Conservation (phyloP, 2,329 filamentous ascomycete species). For the Nothomitra cinnamomea region DNA sequence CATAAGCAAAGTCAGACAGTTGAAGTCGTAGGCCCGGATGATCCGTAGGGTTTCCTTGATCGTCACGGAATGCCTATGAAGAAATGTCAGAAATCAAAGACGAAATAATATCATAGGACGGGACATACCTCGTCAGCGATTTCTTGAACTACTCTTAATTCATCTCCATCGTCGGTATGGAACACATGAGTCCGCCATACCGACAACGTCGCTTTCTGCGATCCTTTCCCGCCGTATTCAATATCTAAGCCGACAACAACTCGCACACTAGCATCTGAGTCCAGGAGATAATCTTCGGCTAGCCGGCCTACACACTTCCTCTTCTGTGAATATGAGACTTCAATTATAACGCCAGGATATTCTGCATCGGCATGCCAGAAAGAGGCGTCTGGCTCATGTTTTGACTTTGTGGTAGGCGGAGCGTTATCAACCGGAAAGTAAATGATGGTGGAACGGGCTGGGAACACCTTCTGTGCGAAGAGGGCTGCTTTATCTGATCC, state of each 20-base stretch:
- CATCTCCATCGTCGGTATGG: conserved; percentile 6
- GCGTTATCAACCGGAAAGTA: conserved; percentile 6
- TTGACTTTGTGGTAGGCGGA: conserved; percentile 7
- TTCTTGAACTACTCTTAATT: conserved; percentile 9
- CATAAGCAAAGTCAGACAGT: conserved; percentile 15
- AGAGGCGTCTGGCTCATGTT: conserved; percentile 13
- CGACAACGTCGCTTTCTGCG: conserved; percentile 10
- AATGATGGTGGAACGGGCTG: background rate
- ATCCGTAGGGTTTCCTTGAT: conserved; percentile 12
- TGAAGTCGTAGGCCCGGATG: conserved; percentile 11
- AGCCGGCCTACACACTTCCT: conserved; percentile 14
- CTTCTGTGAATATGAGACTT: conserved; percentile 19
- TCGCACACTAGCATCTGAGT: conserved; percentile 15
- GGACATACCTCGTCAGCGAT: conserved; percentile 10
- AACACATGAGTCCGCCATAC: conserved; percentile 8
- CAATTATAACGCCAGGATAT: conserved; percentile 17
- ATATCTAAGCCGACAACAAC: conserved; percentile 20
- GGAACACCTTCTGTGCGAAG: background rate
- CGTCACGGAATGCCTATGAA: conserved; percentile 15
- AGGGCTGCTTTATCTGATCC: background rate
- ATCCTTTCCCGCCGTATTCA: conserved; percentile 14
- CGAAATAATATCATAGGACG: conserved; percentile 3
- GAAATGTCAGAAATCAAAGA: conserved; percentile 8
- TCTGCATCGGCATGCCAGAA: conserved; percentile 13
- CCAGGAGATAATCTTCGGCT: conserved; percentile 20